phyloP scores from a whole-genome alignment of 768 basidiomycete species.

The Hygrophorus pudorinus region DNA sequence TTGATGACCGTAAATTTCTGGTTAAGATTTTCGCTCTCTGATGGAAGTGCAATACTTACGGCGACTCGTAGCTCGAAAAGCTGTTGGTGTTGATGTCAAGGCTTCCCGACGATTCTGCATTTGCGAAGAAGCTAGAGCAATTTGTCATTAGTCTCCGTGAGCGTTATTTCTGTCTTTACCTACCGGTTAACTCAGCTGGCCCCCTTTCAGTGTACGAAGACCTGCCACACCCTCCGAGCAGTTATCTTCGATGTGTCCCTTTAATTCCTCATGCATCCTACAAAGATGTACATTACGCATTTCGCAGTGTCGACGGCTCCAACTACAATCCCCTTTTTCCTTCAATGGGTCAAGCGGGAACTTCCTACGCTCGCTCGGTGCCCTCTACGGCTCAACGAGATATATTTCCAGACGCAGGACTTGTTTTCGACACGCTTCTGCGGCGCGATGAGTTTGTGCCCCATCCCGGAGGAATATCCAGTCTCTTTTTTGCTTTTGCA shows the following conservation, averaged over 20 bases:
- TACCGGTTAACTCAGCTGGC: too few relatives aligned
- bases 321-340: constrained; percentile 49
- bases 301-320: constrained; percentile 50
- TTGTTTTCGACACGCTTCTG: constrained; percentile 67
- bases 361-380: constrained; percentile 62
- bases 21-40: constrained; percentile 23
- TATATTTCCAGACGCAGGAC: constrained; percentile 48
- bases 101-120: constrained; percentile 18
- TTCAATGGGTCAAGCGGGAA: constrained; percentile 46
- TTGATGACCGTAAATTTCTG: constrained; percentile 54
- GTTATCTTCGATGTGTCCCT: constrained; percentile 29
- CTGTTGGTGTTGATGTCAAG: constrained; percentile 51
- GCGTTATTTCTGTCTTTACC: constrained; percentile 12
- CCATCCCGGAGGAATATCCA: constrained; percentile 64
- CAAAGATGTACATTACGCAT: constrained; percentile 34
- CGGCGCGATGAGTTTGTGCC: constrained; percentile 34
- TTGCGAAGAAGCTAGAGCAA: constrained; percentile 35
- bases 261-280: constrained; percentile 4
- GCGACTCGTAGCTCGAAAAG: constrained; percentile 50
- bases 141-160: constrained; percentile 45
- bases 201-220: constrained; percentile 61
- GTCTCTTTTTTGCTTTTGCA: constrained; percentile 72
- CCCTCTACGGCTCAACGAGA: constrained; percentile 36
- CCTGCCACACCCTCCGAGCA: constrained; percentile 63
- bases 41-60: constrained; percentile 1